phyloP scores from a whole-genome alignment of 2,329 filamentous ascomycete genomes.

The Lasiodiplodia theobromae region DNA sequence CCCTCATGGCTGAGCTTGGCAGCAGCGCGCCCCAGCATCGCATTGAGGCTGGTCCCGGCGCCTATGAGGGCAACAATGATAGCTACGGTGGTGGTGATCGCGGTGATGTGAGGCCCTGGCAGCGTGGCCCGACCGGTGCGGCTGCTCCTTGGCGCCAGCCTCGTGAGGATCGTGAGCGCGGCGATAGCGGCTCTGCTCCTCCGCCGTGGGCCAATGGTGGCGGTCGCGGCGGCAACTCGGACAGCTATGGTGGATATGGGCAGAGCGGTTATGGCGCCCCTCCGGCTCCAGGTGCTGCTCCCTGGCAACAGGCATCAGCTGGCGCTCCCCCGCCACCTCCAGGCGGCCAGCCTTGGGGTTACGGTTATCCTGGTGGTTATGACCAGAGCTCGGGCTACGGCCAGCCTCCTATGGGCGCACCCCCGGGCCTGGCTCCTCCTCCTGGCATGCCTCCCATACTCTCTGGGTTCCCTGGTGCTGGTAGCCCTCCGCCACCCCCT shows the following conservation, averaged over 20 bases:
- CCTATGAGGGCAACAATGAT: slow-evolving; percentile 53
- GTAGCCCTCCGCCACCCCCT: slow-evolving; percentile 67
- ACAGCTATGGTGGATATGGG: slow-evolving; percentile 40
- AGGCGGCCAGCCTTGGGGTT: slow-evolving; percentile 55
- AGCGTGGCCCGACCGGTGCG: slow-evolving; percentile 82
- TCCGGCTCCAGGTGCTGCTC: slow-evolving; percentile 49
- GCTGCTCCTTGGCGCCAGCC: slow-evolving; percentile 77
- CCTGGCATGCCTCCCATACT: slow-evolving; percentile 70
- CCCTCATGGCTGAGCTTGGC: slow-evolving; percentile 97
- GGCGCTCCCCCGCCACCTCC: slow-evolving; percentile 51
- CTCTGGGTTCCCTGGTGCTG: slow-evolving; percentile 63
- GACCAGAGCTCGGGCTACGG: slow-evolving; percentile 39
- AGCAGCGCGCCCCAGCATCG: slow-evolving; percentile 77
- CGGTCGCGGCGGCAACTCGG: slow-evolving; percentile 37
- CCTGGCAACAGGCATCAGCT: slow-evolving; percentile 68
- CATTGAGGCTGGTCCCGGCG: slow-evolving; percentile 83
- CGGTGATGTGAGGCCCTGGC: slow-evolving; percentile 80
- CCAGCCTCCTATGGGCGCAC: slow-evolving; percentile 36
- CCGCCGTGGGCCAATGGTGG: slow-evolving; percentile 43
- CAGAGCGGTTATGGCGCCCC: slow-evolving; percentile 50
- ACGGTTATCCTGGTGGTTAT: slow-evolving; percentile 47
- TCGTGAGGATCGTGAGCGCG: slow-evolving; percentile 55
- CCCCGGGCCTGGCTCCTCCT: slow-evolving; percentile 56
- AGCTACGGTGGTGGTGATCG: slow-evolving; percentile 47
- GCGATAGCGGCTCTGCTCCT: slow-evolving; percentile 56